phyloP scores from a whole-genome alignment of 257 asterid genomes.

The Solanum peruvianum region DNA sequence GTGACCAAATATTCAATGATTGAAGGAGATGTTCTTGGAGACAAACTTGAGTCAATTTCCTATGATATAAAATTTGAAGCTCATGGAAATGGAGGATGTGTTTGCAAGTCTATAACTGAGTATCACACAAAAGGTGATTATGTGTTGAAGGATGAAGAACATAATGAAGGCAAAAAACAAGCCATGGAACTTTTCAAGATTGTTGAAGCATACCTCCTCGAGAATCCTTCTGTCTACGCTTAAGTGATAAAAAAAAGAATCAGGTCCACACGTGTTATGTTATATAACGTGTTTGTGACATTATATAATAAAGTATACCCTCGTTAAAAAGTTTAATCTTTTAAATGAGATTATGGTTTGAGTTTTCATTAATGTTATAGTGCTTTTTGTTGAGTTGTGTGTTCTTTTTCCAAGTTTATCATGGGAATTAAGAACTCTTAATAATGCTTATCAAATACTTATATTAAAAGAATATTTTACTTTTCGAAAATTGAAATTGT shows the following conservation, averaged over 20 bases:
- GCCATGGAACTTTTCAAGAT: constrained; percentile 16
- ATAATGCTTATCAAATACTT: background rate
- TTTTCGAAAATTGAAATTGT: no score
- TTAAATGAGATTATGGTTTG: background rate
- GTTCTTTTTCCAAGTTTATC: background rate
- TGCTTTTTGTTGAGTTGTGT: background rate
- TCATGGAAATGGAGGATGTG: constrained; percentile 16
- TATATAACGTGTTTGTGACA: background rate
- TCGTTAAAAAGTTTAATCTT: background rate
- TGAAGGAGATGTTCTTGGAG: constrained; percentile 23
- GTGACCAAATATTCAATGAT: constrained; percentile 12
- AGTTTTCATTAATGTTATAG: background rate
- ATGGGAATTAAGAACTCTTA: background rate
- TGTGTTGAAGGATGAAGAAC: constrained; percentile 17
- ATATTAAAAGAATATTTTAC: background rate
- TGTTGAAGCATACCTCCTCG: constrained; percentile 16
- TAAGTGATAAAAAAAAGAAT: background rate
- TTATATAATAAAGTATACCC: background rate
- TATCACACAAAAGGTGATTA: constrained; percentile 22
- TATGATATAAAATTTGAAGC: constrained; percentile 16
- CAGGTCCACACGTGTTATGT: no score
- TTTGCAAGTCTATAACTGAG: constrained; percentile 9
- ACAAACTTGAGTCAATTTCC: constrained; percentile 13
- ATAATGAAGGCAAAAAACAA: constrained; percentile 17
- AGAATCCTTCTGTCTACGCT: constrained; percentile 13